Evolutionary conservation across 257 asterid species (phyloP).

Genomic region (Primulina tabacum): DNA sequence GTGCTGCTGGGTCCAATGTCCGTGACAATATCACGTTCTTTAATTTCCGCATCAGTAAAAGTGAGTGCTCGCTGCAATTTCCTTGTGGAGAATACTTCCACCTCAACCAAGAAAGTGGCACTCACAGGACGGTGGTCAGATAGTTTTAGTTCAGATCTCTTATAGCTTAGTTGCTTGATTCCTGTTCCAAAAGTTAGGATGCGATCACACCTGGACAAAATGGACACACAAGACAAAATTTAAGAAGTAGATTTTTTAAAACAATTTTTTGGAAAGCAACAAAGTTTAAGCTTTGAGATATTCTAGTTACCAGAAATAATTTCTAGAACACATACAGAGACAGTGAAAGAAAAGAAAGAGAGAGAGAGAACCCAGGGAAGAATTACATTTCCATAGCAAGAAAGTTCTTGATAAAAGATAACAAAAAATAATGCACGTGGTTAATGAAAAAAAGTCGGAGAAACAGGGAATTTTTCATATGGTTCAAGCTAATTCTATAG

Average conservation of each 20-base stretch:
- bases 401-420: not conserved
- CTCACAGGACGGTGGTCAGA: slow-evolving; percentile 97
- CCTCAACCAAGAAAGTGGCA: slow-evolving; percentile 71
- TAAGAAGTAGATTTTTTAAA: not conserved
- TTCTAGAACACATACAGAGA: not conserved
- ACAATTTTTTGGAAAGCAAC: not conserved
- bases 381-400: too few relatives aligned
- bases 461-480: not conserved
- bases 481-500: not conserved
- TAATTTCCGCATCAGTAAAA: slow-evolving; percentile 84
- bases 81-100: slow-evolving; percentile 79
- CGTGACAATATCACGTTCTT: slow-evolving; percentile 46
- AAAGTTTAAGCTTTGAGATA: not conserved
- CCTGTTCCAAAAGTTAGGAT: slow-evolving; percentile 81
- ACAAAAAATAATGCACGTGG: too few relatives aligned
- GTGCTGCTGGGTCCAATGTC: slow-evolving; percentile 33
- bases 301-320: not conserved
- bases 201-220: slow-evolving; percentile 78
- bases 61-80: slow-evolving; percentile 89
- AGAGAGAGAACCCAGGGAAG: not conserved
- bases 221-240: not conserved
- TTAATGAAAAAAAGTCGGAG: not conserved
- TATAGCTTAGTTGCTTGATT: slow-evolving; percentile 59
- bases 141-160: slow-evolving; percentile 62
- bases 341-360: not conserved